phyloP scores from a whole-genome alignment of 1,284 basidiomycete species.

The Sanghuangporus sanghuang region DNA sequence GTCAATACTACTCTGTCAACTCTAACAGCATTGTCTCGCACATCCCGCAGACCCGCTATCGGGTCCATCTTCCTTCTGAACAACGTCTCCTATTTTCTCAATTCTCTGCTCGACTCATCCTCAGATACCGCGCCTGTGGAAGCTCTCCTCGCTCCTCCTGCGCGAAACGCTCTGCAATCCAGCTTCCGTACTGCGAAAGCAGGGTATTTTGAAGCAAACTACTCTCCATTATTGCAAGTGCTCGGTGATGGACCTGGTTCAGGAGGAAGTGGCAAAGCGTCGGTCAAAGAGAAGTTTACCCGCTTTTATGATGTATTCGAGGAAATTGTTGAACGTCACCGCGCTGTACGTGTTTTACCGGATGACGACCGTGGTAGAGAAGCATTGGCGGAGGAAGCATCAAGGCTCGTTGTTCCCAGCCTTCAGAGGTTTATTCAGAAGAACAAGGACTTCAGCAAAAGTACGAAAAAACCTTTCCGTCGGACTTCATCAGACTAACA shows the following conservation, averaged over 20 bases:
- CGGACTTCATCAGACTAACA: neutral
- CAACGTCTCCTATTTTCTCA: slow-evolving; percentile 65
- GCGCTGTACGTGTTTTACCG: slow-evolving; percentile 59
- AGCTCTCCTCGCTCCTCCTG: slow-evolving; percentile 52
- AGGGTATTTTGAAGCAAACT: slow-evolving; percentile 76
- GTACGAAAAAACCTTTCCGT: slow-evolving; percentile 38
- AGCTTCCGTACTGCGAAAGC: slow-evolving; percentile 74
- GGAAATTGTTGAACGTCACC: slow-evolving; percentile 69
- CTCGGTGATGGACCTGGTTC: slow-evolving; percentile 67
- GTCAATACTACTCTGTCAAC: slow-evolving; percentile 54
- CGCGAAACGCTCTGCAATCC: slow-evolving; percentile 56
- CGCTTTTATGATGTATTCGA: slow-evolving; percentile 74
- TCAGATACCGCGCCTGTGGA: slow-evolving; percentile 33
- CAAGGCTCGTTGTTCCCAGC: slow-evolving; percentile 68
- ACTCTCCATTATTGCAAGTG: slow-evolving; percentile 66
- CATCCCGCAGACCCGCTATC: slow-evolving; percentile 59
- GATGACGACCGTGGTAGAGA: slow-evolving; percentile 58
- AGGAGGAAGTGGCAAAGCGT: slow-evolving; percentile 40
- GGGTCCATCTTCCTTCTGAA: slow-evolving; percentile 74
- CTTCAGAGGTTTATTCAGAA: slow-evolving; percentile 69
- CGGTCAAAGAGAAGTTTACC: slow-evolving; percentile 74
- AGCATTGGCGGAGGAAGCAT: slow-evolving; percentile 62
- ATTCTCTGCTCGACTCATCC: slow-evolving; percentile 47
- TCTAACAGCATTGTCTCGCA: slow-evolving; percentile 55
- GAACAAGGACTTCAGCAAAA: slow-evolving; percentile 79